A percentile compares a stretch with the other conserved stretches of the same genome.
phyloP scores from a whole-genome alignment of 129 eudicot species.

The Arctium minus region DNA sequence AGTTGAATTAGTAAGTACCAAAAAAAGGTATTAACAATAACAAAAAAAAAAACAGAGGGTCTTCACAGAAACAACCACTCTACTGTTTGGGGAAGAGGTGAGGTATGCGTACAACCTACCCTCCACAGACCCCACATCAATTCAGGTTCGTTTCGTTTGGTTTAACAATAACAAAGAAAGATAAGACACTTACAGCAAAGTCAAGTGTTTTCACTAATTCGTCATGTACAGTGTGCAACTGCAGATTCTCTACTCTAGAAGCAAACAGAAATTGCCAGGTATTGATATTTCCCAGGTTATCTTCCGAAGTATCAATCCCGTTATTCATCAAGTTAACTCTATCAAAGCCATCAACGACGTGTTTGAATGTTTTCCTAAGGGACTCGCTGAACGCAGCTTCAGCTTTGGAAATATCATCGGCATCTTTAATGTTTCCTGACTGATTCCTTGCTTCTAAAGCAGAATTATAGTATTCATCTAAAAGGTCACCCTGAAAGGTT shows the following conservation, averaged over 20 bases:
- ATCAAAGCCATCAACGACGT: conserved; percentile 35
- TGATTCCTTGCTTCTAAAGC: conserved; percentile 27
- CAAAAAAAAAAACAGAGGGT: not conserved
- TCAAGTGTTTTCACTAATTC: conserved; percentile 41
- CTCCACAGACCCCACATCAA: too few relatives aligned
- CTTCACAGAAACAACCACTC: too few relatives aligned
- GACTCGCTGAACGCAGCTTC: conserved; percentile 42
- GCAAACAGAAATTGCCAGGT: conserved; percentile 46
- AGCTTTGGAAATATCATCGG: conserved; percentile 14
- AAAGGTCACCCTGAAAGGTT: conserved; percentile 49
- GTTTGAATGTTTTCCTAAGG: conserved; percentile 34
- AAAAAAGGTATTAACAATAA: not conserved
- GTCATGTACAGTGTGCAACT: conserved; percentile 45
- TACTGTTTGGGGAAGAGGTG: too few relatives aligned
- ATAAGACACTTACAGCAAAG: conserved; percentile 55
- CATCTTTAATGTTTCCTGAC: conserved; percentile 15
- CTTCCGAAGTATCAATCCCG: conserved; percentile 33
- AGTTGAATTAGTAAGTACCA: not conserved
- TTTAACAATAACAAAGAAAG: not conserved
- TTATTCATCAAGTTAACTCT: conserved; percentile 33
- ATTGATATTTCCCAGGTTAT: conserved; percentile 42
- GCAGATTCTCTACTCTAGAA: conserved; percentile 41
- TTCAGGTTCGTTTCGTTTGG: not conserved
- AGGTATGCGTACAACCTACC: too few relatives aligned
- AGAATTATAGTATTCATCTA: conserved; percentile 35